phyloP scores from a whole-genome alignment of 495 filamentous ascomycete species.

The Penicillium pancosmium region DNA sequence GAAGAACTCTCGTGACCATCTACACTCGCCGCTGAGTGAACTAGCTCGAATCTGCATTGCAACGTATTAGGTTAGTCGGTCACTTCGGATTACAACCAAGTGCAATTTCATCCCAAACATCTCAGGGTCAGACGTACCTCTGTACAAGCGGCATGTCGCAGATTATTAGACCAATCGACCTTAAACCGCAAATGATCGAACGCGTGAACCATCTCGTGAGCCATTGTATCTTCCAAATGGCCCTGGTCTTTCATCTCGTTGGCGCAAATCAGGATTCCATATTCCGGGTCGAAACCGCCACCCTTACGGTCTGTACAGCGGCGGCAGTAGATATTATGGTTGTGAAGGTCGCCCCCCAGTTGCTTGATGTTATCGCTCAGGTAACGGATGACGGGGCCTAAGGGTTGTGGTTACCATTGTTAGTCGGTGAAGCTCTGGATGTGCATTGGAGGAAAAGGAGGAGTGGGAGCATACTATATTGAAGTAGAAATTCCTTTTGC shows the following conservation, averaged over 20 bases:
- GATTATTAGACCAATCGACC: constrained; percentile 73
- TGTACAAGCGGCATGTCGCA: constrained; percentile 92
- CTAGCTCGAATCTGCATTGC: constrained; percentile 77
- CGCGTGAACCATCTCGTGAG: constrained; percentile 97
- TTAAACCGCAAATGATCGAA: constrained; percentile 93
- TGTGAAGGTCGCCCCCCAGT: constrained; percentile 73
- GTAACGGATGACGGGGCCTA: constrained; percentile 81
- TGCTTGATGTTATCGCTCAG: constrained; percentile 74
- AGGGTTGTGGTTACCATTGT: constrained; percentile 11
- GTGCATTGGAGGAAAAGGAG: background rate
- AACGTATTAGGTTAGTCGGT: background rate
- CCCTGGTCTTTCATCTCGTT: constrained; percentile 75
- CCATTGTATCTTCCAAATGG: constrained; percentile 89
- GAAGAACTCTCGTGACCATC: constrained; percentile 87
- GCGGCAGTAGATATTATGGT: constrained; percentile 75
- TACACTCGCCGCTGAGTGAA: constrained; percentile 89
- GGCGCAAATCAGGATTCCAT: constrained; percentile 87
- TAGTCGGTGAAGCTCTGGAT: background rate
- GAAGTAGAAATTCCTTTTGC: constrained; percentile 75
- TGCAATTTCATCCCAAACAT: too few species aligned
- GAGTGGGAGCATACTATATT: constrained; percentile 60
- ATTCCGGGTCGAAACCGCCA: constrained; percentile 81
- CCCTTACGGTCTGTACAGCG: constrained; percentile 68
- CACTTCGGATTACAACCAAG: background rate
- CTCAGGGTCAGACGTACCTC: constrained; percentile 60